Conservation (phyloP, 2,329 filamentous ascomycete species). For the Endoconidiophora laricicola region DNA sequence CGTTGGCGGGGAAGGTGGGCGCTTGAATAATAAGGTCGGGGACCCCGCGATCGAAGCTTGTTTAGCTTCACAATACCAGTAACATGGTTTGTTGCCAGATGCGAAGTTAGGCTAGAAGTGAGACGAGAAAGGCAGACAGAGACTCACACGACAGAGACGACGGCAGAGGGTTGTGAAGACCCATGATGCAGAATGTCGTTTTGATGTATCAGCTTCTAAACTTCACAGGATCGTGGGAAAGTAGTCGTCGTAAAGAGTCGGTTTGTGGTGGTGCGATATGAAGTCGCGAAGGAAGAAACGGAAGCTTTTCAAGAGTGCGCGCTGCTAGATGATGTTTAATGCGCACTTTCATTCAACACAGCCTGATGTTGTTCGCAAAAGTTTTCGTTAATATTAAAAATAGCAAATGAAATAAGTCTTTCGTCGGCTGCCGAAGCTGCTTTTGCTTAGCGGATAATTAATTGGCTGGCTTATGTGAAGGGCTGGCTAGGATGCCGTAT, state of each 20-base stretch:
- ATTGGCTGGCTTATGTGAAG: too few relatives aligned
- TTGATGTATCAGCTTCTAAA: not conserved
- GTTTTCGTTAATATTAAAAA: too few relatives aligned
- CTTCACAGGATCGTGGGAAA: too few relatives aligned
- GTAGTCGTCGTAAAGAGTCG: too few relatives aligned
- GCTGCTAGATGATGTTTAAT: not conserved
- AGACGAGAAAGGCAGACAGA: constrained; percentile 1
- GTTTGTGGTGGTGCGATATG: too few relatives aligned
- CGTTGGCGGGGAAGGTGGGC: not conserved
- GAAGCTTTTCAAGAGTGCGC: not conserved
- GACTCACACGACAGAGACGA: constrained; percentile 52
- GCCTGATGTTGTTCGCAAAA: too few relatives aligned
- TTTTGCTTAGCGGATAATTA: too few relatives aligned
- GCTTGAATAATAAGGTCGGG: not conserved
- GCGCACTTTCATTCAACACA: not conserved
- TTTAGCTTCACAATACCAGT: not conserved
- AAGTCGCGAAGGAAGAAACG: not conserved
- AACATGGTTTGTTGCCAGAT: not conserved
- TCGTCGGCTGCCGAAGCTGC: too few relatives aligned
- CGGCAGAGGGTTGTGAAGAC: constrained; percentile 49
- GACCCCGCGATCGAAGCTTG: not conserved
- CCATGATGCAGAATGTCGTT: constrained; percentile 27
- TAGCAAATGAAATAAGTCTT: too few relatives aligned
- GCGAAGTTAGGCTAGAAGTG: not conserved
- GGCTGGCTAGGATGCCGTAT: too few relatives aligned